Evolutionary conservation across 305 asterid species (phyloP).

Genomic region (Fraxinus greggii): DNA sequence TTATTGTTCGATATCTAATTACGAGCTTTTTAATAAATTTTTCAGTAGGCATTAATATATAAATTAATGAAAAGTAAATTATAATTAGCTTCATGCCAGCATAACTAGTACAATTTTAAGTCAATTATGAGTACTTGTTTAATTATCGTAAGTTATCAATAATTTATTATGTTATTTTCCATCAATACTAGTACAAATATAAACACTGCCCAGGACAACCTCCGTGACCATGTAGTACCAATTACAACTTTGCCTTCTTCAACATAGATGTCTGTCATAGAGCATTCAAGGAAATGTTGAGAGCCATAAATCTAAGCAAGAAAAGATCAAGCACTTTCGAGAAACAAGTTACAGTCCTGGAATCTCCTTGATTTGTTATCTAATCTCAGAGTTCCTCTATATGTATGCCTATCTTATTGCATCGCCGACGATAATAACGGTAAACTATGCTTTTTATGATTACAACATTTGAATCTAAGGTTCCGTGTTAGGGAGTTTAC

Average conservation of each 20-base stretch:
- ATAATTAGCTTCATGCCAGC: too few relatives aligned
- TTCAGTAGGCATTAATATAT: too few relatives aligned
- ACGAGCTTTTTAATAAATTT: too few relatives aligned
- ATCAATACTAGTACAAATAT: too few relatives aligned
- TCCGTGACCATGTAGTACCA: neutral
- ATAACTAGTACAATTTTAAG: too few relatives aligned
- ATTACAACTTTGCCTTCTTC: neutral
- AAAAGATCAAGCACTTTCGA: neutral
- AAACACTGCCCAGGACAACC: neutral
- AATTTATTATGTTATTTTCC: too few relatives aligned
- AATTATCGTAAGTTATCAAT: too few relatives aligned
- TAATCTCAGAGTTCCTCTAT: neutral
- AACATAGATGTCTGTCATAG: neutral
- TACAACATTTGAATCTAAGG: constrained; percentile 5
- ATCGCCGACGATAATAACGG: neutral
- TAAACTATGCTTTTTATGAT: neutral
- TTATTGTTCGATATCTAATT: too few relatives aligned
- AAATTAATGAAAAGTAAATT: too few relatives aligned
- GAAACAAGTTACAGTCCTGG: neutral
- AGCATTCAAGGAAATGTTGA: neutral
- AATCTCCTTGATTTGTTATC: neutral
- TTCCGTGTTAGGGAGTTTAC: constrained; percentile 28
- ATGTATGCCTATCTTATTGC: neutral
- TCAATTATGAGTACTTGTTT: too few relatives aligned
- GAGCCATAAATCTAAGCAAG: neutral